Evolutionary conservation across 139 green algal species (phyloP).

Genomic region (Haematococcus sp.): DNA sequence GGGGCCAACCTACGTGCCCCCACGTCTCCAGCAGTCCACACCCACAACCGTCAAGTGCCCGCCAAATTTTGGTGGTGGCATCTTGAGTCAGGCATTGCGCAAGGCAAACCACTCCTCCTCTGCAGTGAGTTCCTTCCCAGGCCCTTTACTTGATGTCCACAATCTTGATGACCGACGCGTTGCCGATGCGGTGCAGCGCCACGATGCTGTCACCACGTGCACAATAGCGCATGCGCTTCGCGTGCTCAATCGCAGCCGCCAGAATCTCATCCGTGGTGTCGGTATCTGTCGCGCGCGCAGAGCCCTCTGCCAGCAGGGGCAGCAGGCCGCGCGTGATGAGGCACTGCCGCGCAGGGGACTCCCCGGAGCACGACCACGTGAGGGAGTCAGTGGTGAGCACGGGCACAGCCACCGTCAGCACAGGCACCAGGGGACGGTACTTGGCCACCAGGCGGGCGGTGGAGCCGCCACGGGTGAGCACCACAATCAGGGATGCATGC

Average conservation of each 20-base stretch:
- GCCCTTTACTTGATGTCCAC: slow-evolving; percentile 61
- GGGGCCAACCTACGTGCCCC: too few relatives aligned
- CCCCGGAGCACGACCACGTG: slow-evolving; percentile 87
- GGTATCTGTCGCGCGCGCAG: slow-evolving; percentile 77
- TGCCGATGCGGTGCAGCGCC: slow-evolving; percentile 92
- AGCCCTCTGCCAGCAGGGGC: slow-evolving; percentile 89
- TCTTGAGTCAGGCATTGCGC: neutral
- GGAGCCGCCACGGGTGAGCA: slow-evolving; percentile 83
- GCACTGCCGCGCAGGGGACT: slow-evolving; percentile 79
- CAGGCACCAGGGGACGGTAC: slow-evolving; percentile 84
- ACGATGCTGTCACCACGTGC: slow-evolving; percentile 81
- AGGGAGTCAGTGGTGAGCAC: slow-evolving; percentile 86
- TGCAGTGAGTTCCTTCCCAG: too few relatives aligned
- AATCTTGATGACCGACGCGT: slow-evolving; percentile 96
- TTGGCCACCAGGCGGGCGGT: slow-evolving; percentile 93
- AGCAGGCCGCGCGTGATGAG: slow-evolving; percentile 85
- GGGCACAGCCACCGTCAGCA: slow-evolving; percentile 90
- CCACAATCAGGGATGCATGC: slow-evolving; percentile 87
- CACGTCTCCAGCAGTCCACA: too few relatives aligned
- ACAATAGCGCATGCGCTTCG: slow-evolving; percentile 75
- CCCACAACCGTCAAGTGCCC: too few relatives aligned
- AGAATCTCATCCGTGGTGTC: slow-evolving; percentile 94
- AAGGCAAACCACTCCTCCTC: too few relatives aligned
- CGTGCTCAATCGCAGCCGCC: slow-evolving; percentile 82
- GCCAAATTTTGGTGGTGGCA: neutral